A percentile compares a stretch with the other conserved stretches of the same genome.
These are phyloP conservation scores for Gamsiella multidivaricata DNA, from an alignment of 192 early-diverging fungal genomes.

Conservation along the genomic window DNA sequence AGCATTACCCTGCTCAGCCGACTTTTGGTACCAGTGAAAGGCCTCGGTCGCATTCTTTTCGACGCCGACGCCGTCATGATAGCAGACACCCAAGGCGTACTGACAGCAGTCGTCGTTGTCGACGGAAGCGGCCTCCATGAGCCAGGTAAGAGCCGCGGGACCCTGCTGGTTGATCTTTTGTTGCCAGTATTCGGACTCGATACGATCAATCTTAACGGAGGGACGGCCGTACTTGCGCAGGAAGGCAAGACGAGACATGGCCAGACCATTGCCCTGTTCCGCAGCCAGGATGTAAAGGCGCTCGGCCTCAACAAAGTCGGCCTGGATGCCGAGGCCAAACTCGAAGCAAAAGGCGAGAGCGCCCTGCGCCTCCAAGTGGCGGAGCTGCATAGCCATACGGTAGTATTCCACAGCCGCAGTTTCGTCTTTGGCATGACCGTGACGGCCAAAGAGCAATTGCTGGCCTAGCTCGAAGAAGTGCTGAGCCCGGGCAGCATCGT, in stretches of 20 bases:
- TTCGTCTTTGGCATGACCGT: conserved; percentile 55
- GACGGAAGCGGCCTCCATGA: conserved; percentile 67
- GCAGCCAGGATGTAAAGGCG: conserved; percentile 67
- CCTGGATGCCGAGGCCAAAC: conserved; percentile 70
- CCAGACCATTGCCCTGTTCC: conserved; percentile 62
- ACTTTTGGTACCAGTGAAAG: conserved; percentile 69
- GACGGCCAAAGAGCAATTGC: conserved; percentile 64
- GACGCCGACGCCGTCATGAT: conserved; percentile 78
- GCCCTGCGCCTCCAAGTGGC: conserved; percentile 63
- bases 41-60: conserved; percentile 73
- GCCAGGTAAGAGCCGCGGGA: conserved; percentile 69
- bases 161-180: conserved; percentile 70
- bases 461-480: conserved; percentile 42
- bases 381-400: conserved; percentile 61
- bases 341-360: conserved; percentile 76
- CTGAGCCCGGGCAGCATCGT: conserved; percentile 28
- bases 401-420: conserved; percentile 66
- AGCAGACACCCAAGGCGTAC: conserved; percentile 82
- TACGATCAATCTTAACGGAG: conserved; percentile 78
- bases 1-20: conserved; percentile 65
- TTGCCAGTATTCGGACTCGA: conserved; percentile 83
- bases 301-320: conserved; percentile 74
- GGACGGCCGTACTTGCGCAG: conserved; percentile 85
- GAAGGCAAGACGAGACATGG: conserved; percentile 73
- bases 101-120: conserved; percentile 67